Conservation (phyloP, 2,329 filamentous ascomycete genomes). For the Penicillium sp. region DNA sequence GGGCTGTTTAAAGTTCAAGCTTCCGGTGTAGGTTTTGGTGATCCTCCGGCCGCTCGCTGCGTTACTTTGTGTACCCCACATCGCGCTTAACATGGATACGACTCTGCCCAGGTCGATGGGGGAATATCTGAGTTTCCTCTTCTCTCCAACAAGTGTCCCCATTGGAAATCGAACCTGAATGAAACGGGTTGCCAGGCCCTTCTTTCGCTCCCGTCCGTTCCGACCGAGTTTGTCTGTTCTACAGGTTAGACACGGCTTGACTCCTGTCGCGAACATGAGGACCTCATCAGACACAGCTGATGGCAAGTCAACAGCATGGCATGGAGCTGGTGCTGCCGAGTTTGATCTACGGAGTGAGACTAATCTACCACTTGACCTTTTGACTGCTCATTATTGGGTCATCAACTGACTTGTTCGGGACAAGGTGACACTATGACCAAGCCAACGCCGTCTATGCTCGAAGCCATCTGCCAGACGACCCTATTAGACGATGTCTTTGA, state of each 20-base stretch:
- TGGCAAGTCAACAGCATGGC: conserved; percentile 40
- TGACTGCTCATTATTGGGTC: neutral
- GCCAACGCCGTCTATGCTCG: conserved; percentile 80
- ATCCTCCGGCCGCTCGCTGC: neutral
- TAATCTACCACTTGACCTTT: neutral
- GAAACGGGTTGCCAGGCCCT: conserved; percentile 20
- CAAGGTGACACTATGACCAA: conserved; percentile 73
- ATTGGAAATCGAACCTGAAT: conserved; percentile 5
- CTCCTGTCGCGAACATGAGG: conserved; percentile 28
- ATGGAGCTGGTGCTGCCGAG: conserved; percentile 57
- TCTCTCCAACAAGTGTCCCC: neutral
- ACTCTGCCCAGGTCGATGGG: neutral
- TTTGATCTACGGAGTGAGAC: conserved; percentile 35
- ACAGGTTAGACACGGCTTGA: conserved; percentile 17
- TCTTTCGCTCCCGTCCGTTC: conserved; percentile 17
- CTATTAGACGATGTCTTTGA: conserved; percentile 83
- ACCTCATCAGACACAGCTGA: conserved; percentile 23
- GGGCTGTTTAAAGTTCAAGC: neutral
- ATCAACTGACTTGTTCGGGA: conserved; percentile 10
- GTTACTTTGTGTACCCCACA: conserved; percentile 8
- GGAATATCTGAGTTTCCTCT: neutral
- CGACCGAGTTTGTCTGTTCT: conserved; percentile 13
- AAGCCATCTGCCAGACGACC: conserved; percentile 73
- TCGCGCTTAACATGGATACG: neutral
- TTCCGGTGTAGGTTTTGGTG: neutral